phyloP scores from a whole-genome alignment of 768 basidiomycete genomes.

The Daedaleopsis nitida region DNA sequence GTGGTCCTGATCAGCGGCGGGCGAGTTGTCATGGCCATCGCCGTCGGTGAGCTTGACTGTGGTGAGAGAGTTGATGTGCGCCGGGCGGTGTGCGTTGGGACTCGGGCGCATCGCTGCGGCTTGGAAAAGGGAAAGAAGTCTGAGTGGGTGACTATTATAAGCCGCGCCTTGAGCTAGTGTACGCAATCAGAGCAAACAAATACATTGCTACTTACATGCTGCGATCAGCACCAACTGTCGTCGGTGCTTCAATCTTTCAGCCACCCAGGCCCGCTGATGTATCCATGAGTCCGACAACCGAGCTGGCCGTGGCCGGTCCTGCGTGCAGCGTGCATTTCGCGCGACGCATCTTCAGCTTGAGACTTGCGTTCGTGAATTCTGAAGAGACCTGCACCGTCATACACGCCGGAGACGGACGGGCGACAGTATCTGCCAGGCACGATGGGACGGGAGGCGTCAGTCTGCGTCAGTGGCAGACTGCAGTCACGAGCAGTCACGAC shows the following conservation, averaged over 20 bases:
- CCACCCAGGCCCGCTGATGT: not conserved
- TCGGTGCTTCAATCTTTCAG: not conserved
- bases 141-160: no score
- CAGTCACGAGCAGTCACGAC: no score
- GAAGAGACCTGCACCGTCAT: not conserved
- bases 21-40: not conserved
- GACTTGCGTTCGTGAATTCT: not conserved
- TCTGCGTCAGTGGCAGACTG: no score
- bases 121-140: no score
- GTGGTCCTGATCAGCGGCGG: not conserved
- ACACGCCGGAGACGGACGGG: not conserved
- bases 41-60: no score
- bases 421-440: not conserved
- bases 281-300: not conserved
- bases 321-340: no score
- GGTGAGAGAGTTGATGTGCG: not conserved
- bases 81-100: not conserved
- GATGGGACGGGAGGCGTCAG: no score
- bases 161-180: no score
- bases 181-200: no score
- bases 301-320: no score
- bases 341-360: not conserved
- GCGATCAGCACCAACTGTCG: not conserved
- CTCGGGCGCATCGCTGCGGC: no score
- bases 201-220: not conserved